Evolutionary conservation across 2,329 filamentous ascomycete genomes (phyloP).

Genomic region (Botrytis squamosa): DNA sequence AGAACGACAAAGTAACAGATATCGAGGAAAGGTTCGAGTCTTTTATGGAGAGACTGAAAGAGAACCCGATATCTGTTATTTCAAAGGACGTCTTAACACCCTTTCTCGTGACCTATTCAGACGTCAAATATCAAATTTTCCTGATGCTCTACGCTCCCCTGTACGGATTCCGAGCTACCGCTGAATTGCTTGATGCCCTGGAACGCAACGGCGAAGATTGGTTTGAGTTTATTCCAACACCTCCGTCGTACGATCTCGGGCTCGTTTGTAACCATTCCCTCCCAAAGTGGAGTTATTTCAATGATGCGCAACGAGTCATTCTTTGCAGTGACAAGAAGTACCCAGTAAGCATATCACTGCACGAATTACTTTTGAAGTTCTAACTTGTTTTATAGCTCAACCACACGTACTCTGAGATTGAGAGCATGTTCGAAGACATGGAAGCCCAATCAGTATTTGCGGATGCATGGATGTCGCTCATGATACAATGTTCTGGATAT

Average conservation of each 20-base stretch:
- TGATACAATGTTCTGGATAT: conserved; percentile 34
- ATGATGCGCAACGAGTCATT: conserved; percentile 32
- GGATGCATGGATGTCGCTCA: conserved; percentile 33
- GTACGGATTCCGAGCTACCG: conserved; percentile 30
- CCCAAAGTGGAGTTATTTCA: conserved; percentile 24
- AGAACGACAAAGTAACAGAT: conserved; percentile 28
- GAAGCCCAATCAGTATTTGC: conserved; percentile 29
- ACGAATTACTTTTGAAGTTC: not conserved
- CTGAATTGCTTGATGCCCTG: conserved; percentile 31
- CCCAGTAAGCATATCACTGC: conserved; percentile 25
- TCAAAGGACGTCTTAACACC: conserved; percentile 26
- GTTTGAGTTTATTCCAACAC: conserved; percentile 30
- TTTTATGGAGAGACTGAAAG: conserved; percentile 45
- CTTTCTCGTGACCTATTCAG: conserved; percentile 33
- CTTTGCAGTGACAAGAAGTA: conserved; percentile 38
- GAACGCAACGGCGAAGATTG: conserved; percentile 44
- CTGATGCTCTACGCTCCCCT: conserved; percentile 35
- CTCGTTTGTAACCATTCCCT: conserved; percentile 23
- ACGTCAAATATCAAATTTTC: conserved; percentile 36
- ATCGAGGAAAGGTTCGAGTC: conserved; percentile 31
- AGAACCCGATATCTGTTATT: conserved; percentile 35
- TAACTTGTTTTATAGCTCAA: conserved; percentile 31
- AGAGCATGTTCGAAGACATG: conserved; percentile 30
- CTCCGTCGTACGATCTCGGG: conserved; percentile 15
- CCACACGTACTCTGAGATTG: conserved; percentile 32